phyloP scores from a whole-genome alignment of 345 rosid species.

The Lagerstroemia speciosa region DNA sequence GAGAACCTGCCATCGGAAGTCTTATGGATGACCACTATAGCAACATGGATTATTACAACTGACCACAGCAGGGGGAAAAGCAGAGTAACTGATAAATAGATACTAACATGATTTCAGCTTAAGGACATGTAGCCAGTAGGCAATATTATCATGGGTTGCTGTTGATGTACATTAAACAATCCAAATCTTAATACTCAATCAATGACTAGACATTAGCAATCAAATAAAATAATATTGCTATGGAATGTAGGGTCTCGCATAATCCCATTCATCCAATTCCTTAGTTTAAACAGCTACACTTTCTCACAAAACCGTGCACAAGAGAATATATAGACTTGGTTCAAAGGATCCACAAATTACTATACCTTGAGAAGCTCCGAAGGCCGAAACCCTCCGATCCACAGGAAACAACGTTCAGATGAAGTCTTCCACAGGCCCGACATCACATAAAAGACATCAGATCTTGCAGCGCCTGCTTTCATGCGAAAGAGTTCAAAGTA shows the following conservation, averaged over 20 bases:
- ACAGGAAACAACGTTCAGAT: conserved; percentile 42
- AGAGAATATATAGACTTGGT: too few species aligned
- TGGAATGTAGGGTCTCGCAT: too few species aligned
- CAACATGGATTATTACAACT: not conserved
- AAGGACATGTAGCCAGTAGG: too few species aligned
- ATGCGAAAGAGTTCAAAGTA: conserved; percentile 25
- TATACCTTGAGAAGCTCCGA: conserved; percentile 42
- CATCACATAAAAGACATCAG: conserved; percentile 36
- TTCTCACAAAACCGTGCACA: too few species aligned
- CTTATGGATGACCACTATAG: not conserved
- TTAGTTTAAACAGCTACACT: too few species aligned
- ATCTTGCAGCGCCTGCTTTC: conserved; percentile 27
- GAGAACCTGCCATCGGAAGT: conserved; percentile 21
- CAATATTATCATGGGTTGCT: not conserved
- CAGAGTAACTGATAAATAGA: not conserved
- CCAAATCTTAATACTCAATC: not conserved
- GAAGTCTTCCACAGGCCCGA: conserved; percentile 48
- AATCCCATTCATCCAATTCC: too few species aligned
- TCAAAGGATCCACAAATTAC: not conserved
- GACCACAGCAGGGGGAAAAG: not conserved
- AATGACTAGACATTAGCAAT: too few species aligned
- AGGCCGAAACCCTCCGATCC: conserved; percentile 49
- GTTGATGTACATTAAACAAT: not conserved
- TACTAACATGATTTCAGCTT: too few species aligned
- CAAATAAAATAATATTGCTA: too few species aligned